Conservation (phyloP, 495 filamentous ascomycete species). For the Daldinia childiae region DNA sequence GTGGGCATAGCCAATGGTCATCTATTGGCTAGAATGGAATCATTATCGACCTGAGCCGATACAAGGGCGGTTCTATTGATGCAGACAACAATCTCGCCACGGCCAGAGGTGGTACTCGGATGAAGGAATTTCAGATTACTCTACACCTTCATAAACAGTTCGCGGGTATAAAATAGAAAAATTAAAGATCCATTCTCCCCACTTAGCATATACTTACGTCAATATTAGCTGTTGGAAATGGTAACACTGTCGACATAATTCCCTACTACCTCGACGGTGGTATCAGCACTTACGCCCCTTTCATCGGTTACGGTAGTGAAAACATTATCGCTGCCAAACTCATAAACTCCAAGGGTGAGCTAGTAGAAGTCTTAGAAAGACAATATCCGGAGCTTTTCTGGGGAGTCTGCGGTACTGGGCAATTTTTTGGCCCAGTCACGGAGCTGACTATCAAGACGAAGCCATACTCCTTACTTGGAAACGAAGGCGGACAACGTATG, state of each 20-base stretch:
- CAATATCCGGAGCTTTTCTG: constrained; percentile 50
- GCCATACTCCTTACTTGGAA: constrained; percentile 20
- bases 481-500: constrained; percentile 15
- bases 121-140: constrained; percentile 42
- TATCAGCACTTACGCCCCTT: constrained; percentile 25
- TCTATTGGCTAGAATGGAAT: constrained; percentile 43
- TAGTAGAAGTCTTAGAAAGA: constrained; percentile 38
- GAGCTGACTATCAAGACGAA: constrained; percentile 41
- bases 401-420: constrained; percentile 53
- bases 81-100: constrained; percentile 28
- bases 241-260: constrained; percentile 47
- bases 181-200: not conserved
- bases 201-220: not conserved
- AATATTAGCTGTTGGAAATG: constrained; percentile 45
- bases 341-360: constrained; percentile 42
- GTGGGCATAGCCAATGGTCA: constrained; percentile 52
- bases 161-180: not conserved
- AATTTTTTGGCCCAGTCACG: constrained; percentile 59
- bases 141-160: constrained; percentile 19
- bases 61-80: constrained; percentile 42
- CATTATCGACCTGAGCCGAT: constrained; percentile 49
- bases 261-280: constrained; percentile 47
- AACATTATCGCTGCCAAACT: constrained; percentile 47
- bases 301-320: constrained; percentile 42
- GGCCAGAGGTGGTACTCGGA: constrained; percentile 44